Conservation (phyloP, 345 rosid species). For the Triadica sebifera region DNA sequence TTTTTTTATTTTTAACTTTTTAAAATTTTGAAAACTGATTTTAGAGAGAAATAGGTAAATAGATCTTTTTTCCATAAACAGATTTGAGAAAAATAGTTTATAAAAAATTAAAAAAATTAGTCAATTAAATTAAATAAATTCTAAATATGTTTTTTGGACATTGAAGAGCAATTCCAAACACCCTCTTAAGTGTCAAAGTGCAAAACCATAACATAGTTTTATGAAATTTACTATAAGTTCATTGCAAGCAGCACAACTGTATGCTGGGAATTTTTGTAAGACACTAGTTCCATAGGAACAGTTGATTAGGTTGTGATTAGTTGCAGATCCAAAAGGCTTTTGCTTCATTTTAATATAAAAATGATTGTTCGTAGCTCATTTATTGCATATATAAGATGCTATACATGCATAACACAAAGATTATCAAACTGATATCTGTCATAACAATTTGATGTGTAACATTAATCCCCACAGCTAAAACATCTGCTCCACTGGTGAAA, state of each 20-base stretch:
- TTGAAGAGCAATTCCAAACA: no score
- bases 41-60: no score
- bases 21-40: no score
- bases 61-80: no score
- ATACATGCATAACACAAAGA: background rate
- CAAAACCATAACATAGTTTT: no score
- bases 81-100: no score
- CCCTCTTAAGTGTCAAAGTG: no score
- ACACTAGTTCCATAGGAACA: background rate
- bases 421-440: constrained; percentile 51
- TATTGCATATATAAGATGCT: background rate
- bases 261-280: background rate
- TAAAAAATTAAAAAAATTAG: no score
- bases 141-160: no score
- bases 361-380: background rate
- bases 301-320: background rate
- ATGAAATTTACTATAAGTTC: background rate
- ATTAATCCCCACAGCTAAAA: constrained; percentile 86
- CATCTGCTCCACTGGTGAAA: constrained; percentile 88
- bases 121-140: no score
- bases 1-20: no score
- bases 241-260: background rate
- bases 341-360: background rate
- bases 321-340: background rate
- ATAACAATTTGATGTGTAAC: constrained; percentile 89